Evolutionary conservation across 805 yeast genomes (phyloP).

Genomic region (Metschnikowia gelsemii): DNA sequence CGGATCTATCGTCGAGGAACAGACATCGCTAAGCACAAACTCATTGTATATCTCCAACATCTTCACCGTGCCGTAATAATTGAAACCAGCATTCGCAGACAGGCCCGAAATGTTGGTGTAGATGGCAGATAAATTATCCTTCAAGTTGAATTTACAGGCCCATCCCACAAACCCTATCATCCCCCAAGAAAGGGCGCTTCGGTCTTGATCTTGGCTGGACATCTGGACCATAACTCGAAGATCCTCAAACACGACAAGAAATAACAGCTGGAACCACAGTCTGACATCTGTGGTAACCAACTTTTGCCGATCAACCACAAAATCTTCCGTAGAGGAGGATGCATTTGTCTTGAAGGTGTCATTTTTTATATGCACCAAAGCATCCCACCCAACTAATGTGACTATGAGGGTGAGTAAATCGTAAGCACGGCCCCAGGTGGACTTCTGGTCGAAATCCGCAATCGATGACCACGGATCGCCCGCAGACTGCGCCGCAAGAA

Average conservation of each 20-base stretch:
- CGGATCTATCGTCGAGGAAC: slow-evolving; percentile 32
- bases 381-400: slow-evolving; percentile 80
- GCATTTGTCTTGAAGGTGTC: slow-evolving; percentile 51
- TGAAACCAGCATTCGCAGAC: slow-evolving; percentile 57
- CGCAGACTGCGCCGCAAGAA: slow-evolving; percentile 34
- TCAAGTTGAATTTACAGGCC: slow-evolving; percentile 40
- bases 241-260: slow-evolving; percentile 69
- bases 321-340: neutral
- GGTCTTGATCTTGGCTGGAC: slow-evolving; percentile 31
- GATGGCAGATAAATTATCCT: slow-evolving; percentile 37
- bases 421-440: slow-evolving; percentile 51
- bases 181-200: slow-evolving; percentile 74
- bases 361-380: slow-evolving; percentile 61
- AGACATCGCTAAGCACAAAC: slow-evolving; percentile 37
- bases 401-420: slow-evolving; percentile 68
- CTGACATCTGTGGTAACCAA: slow-evolving; percentile 50
- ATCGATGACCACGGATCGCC: slow-evolving; percentile 28
- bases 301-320: slow-evolving; percentile 22
- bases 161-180: slow-evolving; percentile 52
- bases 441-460: slow-evolving; percentile 32
- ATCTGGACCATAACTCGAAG: slow-evolving; percentile 30
- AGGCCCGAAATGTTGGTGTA: slow-evolving; percentile 49
- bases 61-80: slow-evolving; percentile 54
- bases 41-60: slow-evolving; percentile 49
- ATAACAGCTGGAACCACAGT: slow-evolving; percentile 75